Evolutionary conservation across 495 filamentous ascomycete genomes (phyloP).

Genomic region (Neurospora terricola): DNA sequence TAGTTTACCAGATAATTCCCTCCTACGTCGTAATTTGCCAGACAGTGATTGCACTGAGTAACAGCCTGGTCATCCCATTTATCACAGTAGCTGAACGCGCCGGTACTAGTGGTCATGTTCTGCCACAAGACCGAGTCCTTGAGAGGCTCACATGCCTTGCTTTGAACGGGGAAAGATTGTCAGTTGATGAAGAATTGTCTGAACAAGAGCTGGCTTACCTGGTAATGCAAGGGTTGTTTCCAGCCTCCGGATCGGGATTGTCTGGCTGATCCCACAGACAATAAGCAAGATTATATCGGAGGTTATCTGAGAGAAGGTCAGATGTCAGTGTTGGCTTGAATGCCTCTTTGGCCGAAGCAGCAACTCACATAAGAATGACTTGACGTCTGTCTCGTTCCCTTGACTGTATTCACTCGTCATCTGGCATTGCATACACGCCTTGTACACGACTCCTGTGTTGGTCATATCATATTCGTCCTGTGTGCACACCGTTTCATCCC

Average conservation of each 20-base stretch:
- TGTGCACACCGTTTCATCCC: slow-evolving; percentile 30
- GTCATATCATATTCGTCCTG: slow-evolving; percentile 17
- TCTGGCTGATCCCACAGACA: slow-evolving; percentile 30
- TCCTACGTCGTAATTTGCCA: slow-evolving; percentile 11
- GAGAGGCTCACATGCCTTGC: slow-evolving; percentile 32
- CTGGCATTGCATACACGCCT: slow-evolving; percentile 34
- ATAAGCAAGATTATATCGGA: slow-evolving; percentile 28
- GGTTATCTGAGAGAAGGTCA: slow-evolving; percentile 27
- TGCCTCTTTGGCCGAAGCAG: too few species aligned
- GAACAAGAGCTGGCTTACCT: slow-evolving; percentile 17
- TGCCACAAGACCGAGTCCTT: slow-evolving; percentile 23
- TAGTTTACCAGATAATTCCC: slow-evolving; percentile 31
- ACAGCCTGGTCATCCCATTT: slow-evolving; percentile 25
- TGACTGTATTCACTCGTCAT: slow-evolving; percentile 26
- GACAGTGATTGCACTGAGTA: slow-evolving; percentile 26
- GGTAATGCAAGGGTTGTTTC: slow-evolving; percentile 29
- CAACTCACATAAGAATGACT: slow-evolving; percentile 32
- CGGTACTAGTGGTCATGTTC: slow-evolving; percentile 23
- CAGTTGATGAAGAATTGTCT: not conserved
- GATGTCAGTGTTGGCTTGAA: not conserved
- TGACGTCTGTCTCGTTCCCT: slow-evolving; percentile 23
- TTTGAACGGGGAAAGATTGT: slow-evolving; percentile 8
- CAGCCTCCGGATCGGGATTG: slow-evolving; percentile 1
- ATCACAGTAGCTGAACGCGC: slow-evolving; percentile 31
- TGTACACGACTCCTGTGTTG: slow-evolving; percentile 25